These are phyloP conservation scores for Aspergillus floridensis DNA, from an alignment of 2,329 filamentous ascomycete species.

Conservation along the genomic window DNA sequence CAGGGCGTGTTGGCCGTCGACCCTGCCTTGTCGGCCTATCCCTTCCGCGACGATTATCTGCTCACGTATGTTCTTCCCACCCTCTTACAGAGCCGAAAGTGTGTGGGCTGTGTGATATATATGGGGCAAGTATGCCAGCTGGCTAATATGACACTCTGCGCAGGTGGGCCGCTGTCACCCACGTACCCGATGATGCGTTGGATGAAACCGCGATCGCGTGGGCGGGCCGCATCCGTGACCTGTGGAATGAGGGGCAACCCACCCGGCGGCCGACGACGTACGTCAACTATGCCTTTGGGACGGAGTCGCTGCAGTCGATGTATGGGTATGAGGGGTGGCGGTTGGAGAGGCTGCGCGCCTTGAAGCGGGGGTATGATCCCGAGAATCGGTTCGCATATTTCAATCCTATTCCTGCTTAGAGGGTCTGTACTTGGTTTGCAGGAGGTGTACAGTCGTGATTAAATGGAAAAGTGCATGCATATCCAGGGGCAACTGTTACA, in stretches of 20 bases:
- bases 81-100: fast-evolving
- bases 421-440: too few relatives aligned
- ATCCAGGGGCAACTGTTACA: too few relatives aligned
- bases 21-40: background rate
- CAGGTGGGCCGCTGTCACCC: too few relatives aligned
- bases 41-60: background rate
- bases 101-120: too few relatives aligned
- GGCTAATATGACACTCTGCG: too few relatives aligned
- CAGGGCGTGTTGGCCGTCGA: background rate
- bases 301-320: background rate
- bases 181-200: too few relatives aligned
- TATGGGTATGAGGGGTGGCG: conserved; percentile 7
- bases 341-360: background rate
- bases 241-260: background rate
- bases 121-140: too few relatives aligned
- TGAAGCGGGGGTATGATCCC: background rate
- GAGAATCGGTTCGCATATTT: background rate
- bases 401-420: background rate
- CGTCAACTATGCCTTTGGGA: conserved; percentile 5
- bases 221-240: background rate
- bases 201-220: too few relatives aligned
- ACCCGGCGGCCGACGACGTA: background rate
- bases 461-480: too few relatives aligned
- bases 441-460: too few relatives aligned
- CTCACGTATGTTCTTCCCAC: background rate